Evolutionary conservation across 768 basidiomycete genomes (phyloP).

Genomic region (Tricholoma flavovirens): DNA sequence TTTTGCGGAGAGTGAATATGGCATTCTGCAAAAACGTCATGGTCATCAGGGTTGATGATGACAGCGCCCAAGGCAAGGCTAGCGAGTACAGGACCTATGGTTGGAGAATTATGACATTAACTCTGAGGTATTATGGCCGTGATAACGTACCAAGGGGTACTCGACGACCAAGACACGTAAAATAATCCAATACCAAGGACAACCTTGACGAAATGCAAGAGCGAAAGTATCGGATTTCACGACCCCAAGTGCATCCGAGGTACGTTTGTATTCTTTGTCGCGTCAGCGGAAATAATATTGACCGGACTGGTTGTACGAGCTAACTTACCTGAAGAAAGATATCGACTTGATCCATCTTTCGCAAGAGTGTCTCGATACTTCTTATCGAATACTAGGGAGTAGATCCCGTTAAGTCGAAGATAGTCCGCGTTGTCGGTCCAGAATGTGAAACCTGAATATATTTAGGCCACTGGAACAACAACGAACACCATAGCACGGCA

Average conservation of each 20-base stretch:
- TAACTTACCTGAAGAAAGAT: slow-evolving; percentile 27
- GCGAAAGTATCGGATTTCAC: slow-evolving; percentile 23
- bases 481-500: not conserved
- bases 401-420: slow-evolving; percentile 32
- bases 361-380: slow-evolving; percentile 29
- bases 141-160: slow-evolving; percentile 29
- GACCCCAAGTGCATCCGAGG: slow-evolving; percentile 25
- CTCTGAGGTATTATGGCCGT: not conserved
- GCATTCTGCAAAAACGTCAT: slow-evolving; percentile 32
- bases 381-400: slow-evolving; percentile 31
- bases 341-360: slow-evolving; percentile 30
- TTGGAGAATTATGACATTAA: not conserved
- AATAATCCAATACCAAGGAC: slow-evolving; percentile 36
- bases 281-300: not conserved
- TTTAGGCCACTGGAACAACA: not conserved
- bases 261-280: slow-evolving; percentile 29
- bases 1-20: slow-evolving; percentile 2
- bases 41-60: slow-evolving; percentile 24
- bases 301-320: not conserved
- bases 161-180: slow-evolving; percentile 22
- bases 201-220: slow-evolving; percentile 24
- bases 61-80: slow-evolving; percentile 16
- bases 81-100: slow-evolving; percentile 19
- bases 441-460: slow-evolving; percentile 32
- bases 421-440: slow-evolving; percentile 32